These are phyloP conservation scores for Apocynum venetum DNA, from an alignment of 257 asterid genomes.

Conservation along the genomic window DNA sequence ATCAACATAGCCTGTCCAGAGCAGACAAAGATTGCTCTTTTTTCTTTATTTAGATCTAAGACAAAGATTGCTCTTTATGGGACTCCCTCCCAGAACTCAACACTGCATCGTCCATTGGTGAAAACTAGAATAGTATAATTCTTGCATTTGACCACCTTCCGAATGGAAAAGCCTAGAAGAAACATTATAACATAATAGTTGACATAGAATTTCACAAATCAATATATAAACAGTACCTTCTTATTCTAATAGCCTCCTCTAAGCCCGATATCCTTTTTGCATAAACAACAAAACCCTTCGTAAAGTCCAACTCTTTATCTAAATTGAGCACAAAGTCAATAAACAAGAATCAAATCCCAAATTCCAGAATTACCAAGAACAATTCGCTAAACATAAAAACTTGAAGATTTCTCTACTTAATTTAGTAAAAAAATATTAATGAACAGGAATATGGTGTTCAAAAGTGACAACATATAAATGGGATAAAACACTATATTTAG, in stretches of 20 bases:
- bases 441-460: neutral
- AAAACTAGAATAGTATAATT: neutral
- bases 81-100: neutral
- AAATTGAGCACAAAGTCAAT: constrained; percentile 23
- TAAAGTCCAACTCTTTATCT: constrained; percentile 33
- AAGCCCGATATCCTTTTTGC: constrained; percentile 78
- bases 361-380: constrained; percentile 7
- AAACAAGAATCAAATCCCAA: constrained; percentile 8
- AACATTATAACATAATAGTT: neutral
- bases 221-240: constrained; percentile 39
- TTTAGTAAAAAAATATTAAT: neutral
- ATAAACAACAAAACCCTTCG: constrained; percentile 42
- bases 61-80: neutral
- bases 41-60: too few relatives aligned
- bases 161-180: neutral
- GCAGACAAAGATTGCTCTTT: neutral
- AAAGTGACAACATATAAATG: neutral
- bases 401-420: neutral
- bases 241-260: constrained; percentile 81
- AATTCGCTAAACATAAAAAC: neutral
- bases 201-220: neutral
- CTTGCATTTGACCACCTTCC: neutral
- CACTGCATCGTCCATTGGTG: neutral
- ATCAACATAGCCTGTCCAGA: neutral
- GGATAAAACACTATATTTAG: neutral